Percentiles rank a stretch among this genome's conserved stretches.
phyloP scores from a whole-genome alignment of 768 basidiomycete genomes.

The Fomitopsis pulvina region DNA sequence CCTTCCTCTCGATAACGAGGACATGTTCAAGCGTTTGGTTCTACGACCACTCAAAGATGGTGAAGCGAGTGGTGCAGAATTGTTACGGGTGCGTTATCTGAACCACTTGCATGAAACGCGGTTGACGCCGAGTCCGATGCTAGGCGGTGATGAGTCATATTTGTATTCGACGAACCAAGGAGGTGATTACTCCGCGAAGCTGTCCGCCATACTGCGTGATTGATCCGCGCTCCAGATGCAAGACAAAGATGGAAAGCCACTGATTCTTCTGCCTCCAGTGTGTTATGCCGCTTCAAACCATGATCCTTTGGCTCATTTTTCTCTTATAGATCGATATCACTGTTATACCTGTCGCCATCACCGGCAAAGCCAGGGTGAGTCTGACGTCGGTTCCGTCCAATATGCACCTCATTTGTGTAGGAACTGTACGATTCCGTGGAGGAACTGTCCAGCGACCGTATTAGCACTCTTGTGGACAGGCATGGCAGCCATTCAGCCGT shows the following conservation, averaged over 20 bases:
- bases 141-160: slow-evolving; percentile 73
- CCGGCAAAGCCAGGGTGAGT: slow-evolving; percentile 56
- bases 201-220: background rate
- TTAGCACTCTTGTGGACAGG: slow-evolving; percentile 45
- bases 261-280: slow-evolving; percentile 73
- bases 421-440: slow-evolving; percentile 68
- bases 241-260: slow-evolving; percentile 63
- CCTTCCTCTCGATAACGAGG: slow-evolving; percentile 73
- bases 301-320: background rate
- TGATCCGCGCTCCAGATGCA: slow-evolving; percentile 54
- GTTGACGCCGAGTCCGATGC: background rate
- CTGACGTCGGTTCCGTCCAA: background rate
- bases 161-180: slow-evolving; percentile 81
- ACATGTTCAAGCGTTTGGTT: slow-evolving; percentile 75
- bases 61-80: slow-evolving; percentile 56
- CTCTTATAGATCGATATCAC: slow-evolving; percentile 65
- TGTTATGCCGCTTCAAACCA: slow-evolving; percentile 3
- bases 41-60: slow-evolving; percentile 73
- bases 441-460: slow-evolving; percentile 49
- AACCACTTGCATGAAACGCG: background rate
- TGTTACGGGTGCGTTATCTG: slow-evolving; percentile 49
- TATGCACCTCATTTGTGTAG: slow-evolving; percentile 24
- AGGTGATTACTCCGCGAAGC: slow-evolving; percentile 32
- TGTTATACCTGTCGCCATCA: slow-evolving; percentile 60
- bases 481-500: slow-evolving; percentile 34